A percentile compares a stretch with the other conserved stretches of the same genome.
These are phyloP conservation scores for Hymenotorrendiella dingleyae DNA, from an alignment of 2,329 filamentous ascomycete species.

Conservation along the genomic window DNA sequence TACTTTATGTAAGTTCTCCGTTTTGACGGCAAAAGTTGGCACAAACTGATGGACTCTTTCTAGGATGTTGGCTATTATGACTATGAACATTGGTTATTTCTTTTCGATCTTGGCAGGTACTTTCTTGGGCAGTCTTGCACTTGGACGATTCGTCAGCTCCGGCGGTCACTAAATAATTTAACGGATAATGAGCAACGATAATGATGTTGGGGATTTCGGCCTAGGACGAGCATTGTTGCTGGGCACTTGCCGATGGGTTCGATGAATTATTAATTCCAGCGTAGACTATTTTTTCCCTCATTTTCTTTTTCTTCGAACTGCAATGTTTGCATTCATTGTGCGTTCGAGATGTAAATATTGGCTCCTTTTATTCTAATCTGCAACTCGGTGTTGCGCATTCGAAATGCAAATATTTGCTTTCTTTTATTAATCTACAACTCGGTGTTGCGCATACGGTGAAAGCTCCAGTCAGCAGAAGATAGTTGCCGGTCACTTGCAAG, in stretches of 20 bases:
- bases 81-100: constrained; percentile 81
- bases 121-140: constrained; percentile 73
- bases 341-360: no score
- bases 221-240: constrained; percentile 3
- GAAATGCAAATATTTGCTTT: no score
- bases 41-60: constrained; percentile 10
- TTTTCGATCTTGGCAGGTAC: constrained; percentile 70
- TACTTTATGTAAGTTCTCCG: constrained; percentile 75
- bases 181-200: constrained; percentile 1
- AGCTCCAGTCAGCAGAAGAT: no score
- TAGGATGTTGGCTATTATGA: constrained; percentile 92
- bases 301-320: no score
- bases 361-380: no score
- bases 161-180: constrained; percentile 18
- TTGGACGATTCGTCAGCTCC: constrained; percentile 26
- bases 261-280: no score
- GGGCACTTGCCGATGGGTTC: constrained; percentile 10
- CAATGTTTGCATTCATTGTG: no score
- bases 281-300: no score
- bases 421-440: no score
- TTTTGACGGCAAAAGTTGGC: neutral
- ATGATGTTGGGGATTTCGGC: constrained; percentile 5
- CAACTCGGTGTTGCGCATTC: no score
- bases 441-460: no score
- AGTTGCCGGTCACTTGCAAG: no score